Base-by-base conservation (phyloP, 768 basidiomycete species). In the Coprinopsis marcescibilis region DNA sequence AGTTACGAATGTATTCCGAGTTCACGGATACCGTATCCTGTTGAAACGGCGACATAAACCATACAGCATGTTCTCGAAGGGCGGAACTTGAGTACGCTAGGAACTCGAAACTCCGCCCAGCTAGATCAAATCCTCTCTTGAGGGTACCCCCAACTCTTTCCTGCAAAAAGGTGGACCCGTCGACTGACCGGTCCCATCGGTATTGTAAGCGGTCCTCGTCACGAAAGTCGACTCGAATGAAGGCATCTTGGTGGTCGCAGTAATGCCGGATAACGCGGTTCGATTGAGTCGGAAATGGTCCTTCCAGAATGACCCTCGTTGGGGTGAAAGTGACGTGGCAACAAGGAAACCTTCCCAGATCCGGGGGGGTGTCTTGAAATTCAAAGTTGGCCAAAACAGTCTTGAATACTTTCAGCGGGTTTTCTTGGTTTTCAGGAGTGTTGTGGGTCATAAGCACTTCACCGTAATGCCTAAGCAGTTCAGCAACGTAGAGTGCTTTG, bases 21-120 rank as follows among this genome's bases (percentile, higher is more conserved):
- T 72, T 73, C 21, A 91, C 69, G 29, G 41, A 42, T 2, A 43
- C 32, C 0, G 72, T 74, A 25, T 65, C 67, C 7, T 59, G 58
- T 11, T 65, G 13, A 62, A 91, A 90, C 0, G 82, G 77, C 36
- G 67, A 70, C 57, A 91, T 66, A 53, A 85, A 90, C 89, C 89
- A 92, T 4, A 91, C 89, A 0, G 85, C 76, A 56, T 92, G 89
- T 48, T 85, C 77, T 20, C 82, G 77, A 14, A 93, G 65, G 3
- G 89, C 80, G 1, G 89, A 90, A 35, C 66, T 74, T 0, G 89
- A 92, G 56, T 91, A 92, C 0, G 83, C 90, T 24, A 93, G 67
- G 57, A 92, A 91, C 49, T 91, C 78, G 50, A 89, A 92, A 4
- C 63, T 57, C 30, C 83, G 76, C 1, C 86, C 86, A 6, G 77